Percentiles rank a stretch among this genome's conserved stretches.
phyloP scores from a whole-genome alignment of 2,329 filamentous ascomycete species.

The Calonectria naviculata region DNA sequence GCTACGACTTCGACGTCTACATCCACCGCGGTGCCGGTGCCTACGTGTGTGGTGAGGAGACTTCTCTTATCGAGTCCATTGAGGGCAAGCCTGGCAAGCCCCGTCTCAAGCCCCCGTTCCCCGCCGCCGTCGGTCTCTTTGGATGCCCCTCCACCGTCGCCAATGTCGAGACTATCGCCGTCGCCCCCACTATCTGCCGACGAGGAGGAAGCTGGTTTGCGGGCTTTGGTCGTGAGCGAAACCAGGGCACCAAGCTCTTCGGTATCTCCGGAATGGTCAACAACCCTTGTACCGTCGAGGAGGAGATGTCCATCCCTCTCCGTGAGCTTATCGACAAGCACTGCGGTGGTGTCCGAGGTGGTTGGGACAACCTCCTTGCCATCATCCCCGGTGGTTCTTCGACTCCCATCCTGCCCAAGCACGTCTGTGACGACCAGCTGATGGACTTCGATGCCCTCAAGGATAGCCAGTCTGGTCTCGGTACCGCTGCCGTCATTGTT shows the following conservation, averaged over 20 bases:
- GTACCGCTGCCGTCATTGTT: constrained; percentile 97
- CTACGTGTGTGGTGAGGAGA: constrained; percentile 98
- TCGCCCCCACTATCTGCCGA: constrained; percentile 94
- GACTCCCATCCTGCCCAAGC: constrained; percentile 93
- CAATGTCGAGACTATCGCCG: constrained; percentile 97
- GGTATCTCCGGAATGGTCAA: constrained; percentile 99
- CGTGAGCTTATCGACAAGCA: constrained; percentile 98
- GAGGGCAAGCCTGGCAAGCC: constrained; percentile 99
- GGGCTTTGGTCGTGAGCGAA: constrained; percentile 92
- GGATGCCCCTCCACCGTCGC: constrained; percentile 98
- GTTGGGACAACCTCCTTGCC: constrained; percentile 97
- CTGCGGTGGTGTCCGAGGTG: constrained; percentile 94
- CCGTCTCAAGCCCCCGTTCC: constrained; percentile 98
- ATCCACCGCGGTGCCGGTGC: constrained; percentile 97
- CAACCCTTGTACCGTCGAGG: constrained; percentile 97
- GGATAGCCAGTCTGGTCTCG: constrained; percentile 96
- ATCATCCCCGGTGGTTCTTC: constrained; percentile 97
- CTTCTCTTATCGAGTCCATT: constrained; percentile 95
- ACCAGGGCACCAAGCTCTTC: constrained; percentile 97
- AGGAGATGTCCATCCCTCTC: constrained; percentile 98
- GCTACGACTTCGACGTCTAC: constrained; percentile 98
- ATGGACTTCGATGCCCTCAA: constrained; percentile 99
- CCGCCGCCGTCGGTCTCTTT: constrained; percentile 95
- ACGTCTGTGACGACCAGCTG: constrained; percentile 90
- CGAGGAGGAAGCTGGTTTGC: constrained; percentile 95